Evolutionary conservation across 1,284 basidiomycete genomes (phyloP).

Genomic region (Cryptococcus sp.): DNA sequence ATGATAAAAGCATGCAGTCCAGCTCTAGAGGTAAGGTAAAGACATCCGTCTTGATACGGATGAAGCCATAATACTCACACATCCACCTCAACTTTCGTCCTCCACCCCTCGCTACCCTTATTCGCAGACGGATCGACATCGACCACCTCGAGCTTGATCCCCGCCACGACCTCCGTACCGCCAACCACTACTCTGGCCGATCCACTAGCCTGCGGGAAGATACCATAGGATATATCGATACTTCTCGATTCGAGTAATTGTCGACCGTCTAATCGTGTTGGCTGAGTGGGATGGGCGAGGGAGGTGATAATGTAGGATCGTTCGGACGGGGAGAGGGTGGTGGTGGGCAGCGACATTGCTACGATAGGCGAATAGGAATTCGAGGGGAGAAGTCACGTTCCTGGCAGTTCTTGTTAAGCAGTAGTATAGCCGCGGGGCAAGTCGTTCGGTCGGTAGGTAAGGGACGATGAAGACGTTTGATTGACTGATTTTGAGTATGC

Average conservation of each 20-base stretch:
- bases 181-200: conserved; percentile 43
- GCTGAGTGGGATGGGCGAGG: conserved; percentile 36
- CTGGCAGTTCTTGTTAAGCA: too few relatives aligned
- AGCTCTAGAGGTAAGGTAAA: neutral
- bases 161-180: conserved; percentile 50
- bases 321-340: conserved; percentile 48
- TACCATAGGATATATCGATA: conserved; percentile 44
- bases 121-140: conserved; percentile 28
- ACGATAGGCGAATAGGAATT: neutral
- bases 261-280: conserved; percentile 47
- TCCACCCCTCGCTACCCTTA: conserved; percentile 33
- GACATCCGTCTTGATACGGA: too few relatives aligned
- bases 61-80: conserved; percentile 39
- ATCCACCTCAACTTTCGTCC: conserved; percentile 49
- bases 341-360: conserved; percentile 19
- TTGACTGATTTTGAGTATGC: too few relatives aligned
- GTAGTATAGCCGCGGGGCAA: too few relatives aligned
- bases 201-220: conserved; percentile 51
- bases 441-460: too few relatives aligned
- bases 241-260: conserved; percentile 36
- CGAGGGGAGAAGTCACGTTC: too few relatives aligned
- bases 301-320: conserved; percentile 49
- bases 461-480: too few relatives aligned
- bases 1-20: neutral
- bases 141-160: conserved; percentile 49